Percentiles rank a stretch among this genome's conserved stretches.
phyloP scores from a whole-genome alignment of 2,329 filamentous ascomycete genomes.

The Pleurostoma richardsiae region DNA sequence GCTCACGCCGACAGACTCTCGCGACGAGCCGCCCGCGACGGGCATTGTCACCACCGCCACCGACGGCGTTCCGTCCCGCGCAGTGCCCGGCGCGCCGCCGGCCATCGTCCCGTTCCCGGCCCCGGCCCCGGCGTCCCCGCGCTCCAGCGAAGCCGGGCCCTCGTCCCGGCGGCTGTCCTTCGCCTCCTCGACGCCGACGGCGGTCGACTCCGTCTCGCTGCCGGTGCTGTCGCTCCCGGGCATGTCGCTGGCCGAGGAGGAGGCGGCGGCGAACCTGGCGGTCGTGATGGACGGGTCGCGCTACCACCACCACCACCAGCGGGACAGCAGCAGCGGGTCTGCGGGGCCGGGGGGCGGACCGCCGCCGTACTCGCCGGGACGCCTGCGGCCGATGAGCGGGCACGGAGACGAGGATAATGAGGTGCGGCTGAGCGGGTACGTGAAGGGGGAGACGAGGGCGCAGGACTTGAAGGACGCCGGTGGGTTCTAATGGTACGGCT shows the following conservation, averaged over 20 bases:
- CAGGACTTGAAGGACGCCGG: slow-evolving; percentile 27
- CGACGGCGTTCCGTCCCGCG: background rate
- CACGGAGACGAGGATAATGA: slow-evolving; percentile 27
- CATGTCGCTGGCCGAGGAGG: slow-evolving; percentile 4
- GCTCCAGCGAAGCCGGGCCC: background rate
- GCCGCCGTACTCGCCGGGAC: slow-evolving; percentile 25
- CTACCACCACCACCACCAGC: slow-evolving; percentile 3
- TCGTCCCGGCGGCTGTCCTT: background rate
- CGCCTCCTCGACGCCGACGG: slow-evolving; percentile 24
- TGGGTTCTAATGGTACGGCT: background rate
- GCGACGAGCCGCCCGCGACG: background rate
- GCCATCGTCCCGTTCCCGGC: background rate
- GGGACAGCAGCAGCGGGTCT: background rate
- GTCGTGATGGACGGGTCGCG: slow-evolving; percentile 23
- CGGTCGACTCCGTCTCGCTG: slow-evolving; percentile 36
- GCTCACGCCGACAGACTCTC: background rate
- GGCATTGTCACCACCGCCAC: background rate
- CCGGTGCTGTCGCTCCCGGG: slow-evolving; percentile 21
- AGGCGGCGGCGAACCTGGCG: slow-evolving; percentile 19
- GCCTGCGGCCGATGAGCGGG: slow-evolving; percentile 21
- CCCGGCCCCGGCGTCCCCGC: background rate
- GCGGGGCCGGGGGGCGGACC: slow-evolving; percentile 11
- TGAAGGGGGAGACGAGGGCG: slow-evolving; percentile 28
- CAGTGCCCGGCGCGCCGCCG: background rate
- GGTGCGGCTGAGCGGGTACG: slow-evolving; percentile 28